These are phyloP conservation scores for Toxicodendron radicans DNA, from an alignment of 345 rosid genomes.

Conservation along the genomic window DNA sequence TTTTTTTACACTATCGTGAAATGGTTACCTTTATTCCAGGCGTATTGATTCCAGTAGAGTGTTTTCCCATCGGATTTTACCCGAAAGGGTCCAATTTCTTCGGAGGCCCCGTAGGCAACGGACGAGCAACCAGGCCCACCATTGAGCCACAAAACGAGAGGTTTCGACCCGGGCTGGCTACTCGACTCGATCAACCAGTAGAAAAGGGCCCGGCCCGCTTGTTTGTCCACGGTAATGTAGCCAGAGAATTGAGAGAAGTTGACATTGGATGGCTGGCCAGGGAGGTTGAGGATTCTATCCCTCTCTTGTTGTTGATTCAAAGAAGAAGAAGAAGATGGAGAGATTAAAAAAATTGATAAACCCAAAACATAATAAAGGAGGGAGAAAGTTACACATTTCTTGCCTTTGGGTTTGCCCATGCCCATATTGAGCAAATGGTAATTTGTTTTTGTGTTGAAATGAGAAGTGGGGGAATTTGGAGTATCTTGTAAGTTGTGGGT, in stretches of 20 bases:
- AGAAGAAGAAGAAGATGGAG: background rate
- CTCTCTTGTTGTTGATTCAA: constrained; percentile 33
- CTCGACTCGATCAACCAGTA: constrained; percentile 62
- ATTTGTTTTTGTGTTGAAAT: background rate
- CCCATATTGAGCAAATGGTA: constrained; percentile 12
- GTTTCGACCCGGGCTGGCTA: constrained; percentile 35
- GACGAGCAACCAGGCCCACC: constrained; percentile 98
- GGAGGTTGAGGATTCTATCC: constrained; percentile 59
- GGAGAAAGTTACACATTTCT: constrained; percentile 7
- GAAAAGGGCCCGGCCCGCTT: constrained; percentile 65
- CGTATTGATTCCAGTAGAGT: constrained; percentile 50
- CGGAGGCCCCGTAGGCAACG: constrained; percentile 78
- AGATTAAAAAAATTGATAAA: constrained; percentile 12
- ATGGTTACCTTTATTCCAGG: constrained; percentile 73
- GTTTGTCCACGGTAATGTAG: constrained; percentile 56
- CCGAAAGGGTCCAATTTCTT: constrained; percentile 93
- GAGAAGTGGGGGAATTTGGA: background rate
- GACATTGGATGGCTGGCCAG: constrained; percentile 69
- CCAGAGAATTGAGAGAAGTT: constrained; percentile 79
- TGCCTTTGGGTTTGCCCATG: background rate
- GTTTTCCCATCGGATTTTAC: constrained; percentile 56
- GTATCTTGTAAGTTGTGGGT: background rate
- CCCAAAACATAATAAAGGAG: background rate
- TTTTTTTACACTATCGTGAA: too few relatives aligned
- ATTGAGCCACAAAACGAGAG: constrained; percentile 77